These are phyloP conservation scores for Colletotrichum aenigma DNA, from an alignment of 2,329 filamentous ascomycete genomes.

Conservation along the genomic window DNA sequence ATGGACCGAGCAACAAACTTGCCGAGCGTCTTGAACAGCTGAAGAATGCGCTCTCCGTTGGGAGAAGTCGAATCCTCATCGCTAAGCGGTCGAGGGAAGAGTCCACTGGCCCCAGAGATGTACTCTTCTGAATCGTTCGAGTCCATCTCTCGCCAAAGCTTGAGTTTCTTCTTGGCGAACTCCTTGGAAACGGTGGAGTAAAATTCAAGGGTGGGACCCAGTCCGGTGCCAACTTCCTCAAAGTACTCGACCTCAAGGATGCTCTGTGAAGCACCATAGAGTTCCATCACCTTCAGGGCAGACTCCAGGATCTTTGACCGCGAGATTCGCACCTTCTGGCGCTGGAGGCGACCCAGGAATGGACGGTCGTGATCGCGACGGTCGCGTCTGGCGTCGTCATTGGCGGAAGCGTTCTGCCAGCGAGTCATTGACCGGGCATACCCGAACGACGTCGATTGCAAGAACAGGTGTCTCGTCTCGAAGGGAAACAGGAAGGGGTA, in stretches of 20 bases:
- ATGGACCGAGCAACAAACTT: slow-evolving; percentile 98
- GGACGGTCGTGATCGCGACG: slow-evolving; percentile 83
- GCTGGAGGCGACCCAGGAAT: slow-evolving; percentile 87
- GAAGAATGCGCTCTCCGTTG: slow-evolving; percentile 84
- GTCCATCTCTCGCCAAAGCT: slow-evolving; percentile 94
- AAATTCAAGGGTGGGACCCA: slow-evolving; percentile 95
- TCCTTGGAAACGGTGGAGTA: slow-evolving; percentile 97
- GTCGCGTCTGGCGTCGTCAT: slow-evolving; percentile 81
- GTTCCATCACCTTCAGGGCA: slow-evolving; percentile 97
- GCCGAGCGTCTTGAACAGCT: slow-evolving; percentile 90
- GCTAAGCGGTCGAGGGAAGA: slow-evolving; percentile 92
- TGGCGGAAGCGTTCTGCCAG: slow-evolving; percentile 91
- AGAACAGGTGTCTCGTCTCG: slow-evolving; percentile 93
- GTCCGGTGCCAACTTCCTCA: slow-evolving; percentile 94
- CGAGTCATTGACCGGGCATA: slow-evolving; percentile 97
- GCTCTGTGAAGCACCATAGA: slow-evolving; percentile 96
- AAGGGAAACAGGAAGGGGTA: slow-evolving; percentile 99
- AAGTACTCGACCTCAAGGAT: slow-evolving; percentile 98
- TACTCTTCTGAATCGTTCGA: slow-evolving; percentile 75
- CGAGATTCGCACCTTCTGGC: slow-evolving; percentile 98
- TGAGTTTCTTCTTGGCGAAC: slow-evolving; percentile 96
- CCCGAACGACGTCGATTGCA: slow-evolving; percentile 97
- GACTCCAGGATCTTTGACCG: slow-evolving; percentile 94
- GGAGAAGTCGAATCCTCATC: slow-evolving; percentile 75
- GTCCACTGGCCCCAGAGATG: slow-evolving; percentile 80